Percentiles rank a stretch among this genome's conserved stretches.
phyloP scores from a whole-genome alignment of 257 asterid species.

The Eustoma russellianum region DNA sequence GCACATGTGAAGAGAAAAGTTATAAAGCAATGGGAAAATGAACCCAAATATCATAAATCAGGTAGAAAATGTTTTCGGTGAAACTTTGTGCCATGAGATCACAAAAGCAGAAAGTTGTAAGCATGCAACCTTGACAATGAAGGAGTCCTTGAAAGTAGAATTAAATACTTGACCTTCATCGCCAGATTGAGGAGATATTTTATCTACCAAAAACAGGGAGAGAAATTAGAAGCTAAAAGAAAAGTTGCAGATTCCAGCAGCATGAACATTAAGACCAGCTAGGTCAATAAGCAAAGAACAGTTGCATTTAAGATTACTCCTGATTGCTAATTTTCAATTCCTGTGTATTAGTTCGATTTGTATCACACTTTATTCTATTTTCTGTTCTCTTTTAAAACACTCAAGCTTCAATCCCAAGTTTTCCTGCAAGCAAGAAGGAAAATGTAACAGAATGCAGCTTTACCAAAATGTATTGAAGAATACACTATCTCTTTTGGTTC shows the following conservation, averaged over 20 bases:
- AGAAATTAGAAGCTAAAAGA: slow-evolving; percentile 7
- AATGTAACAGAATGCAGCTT: not conserved
- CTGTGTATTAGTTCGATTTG: too few relatives aligned
- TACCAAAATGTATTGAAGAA: not conserved
- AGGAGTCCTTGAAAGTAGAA: slow-evolving; percentile 96
- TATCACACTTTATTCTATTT: too few relatives aligned
- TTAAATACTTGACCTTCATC: slow-evolving; percentile 62
- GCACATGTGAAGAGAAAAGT: slow-evolving; percentile 32
- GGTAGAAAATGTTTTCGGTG: not conserved
- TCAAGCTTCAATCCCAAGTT: not conserved
- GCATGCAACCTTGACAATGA: slow-evolving; percentile 82
- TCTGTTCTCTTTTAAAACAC: not conserved
- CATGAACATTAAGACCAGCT: not conserved
- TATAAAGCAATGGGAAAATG: slow-evolving; percentile 12
- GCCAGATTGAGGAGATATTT: slow-evolving; percentile 64
- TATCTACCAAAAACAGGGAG: slow-evolving; percentile 36
- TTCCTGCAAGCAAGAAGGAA: not conserved
- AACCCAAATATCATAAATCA: slow-evolving; percentile 4
- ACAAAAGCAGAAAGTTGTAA: not conserved
- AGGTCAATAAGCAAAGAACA: not conserved
- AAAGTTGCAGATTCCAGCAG: not conserved
- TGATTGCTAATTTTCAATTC: too few relatives aligned
- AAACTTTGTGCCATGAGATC: not conserved
- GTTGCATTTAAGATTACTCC: not conserved
- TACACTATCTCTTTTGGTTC: slow-evolving; percentile 70